Evolutionary conservation across 2,329 filamentous ascomycete genomes (phyloP), one percentile per base, ranked within the genome.

Genomic region (Arthrobotrys sphaeroides): DNA sequence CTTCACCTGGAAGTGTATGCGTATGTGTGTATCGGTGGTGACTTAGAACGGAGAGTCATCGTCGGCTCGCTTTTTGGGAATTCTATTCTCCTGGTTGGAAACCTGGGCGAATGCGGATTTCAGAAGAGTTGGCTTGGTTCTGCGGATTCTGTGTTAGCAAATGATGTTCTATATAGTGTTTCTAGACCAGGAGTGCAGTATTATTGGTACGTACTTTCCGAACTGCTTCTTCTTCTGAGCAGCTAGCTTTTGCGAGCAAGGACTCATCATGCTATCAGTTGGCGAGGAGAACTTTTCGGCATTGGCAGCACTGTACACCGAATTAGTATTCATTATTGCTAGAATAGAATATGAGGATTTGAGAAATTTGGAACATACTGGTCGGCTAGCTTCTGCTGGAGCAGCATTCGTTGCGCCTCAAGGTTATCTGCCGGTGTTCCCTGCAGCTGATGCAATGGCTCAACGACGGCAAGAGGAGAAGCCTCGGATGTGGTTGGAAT

Each of bases 221-320:
- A 89, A 89, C 80, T 92, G 90, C 85, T 93, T 93, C 84, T 88
- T 91, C 83, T 91, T 91, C 83, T 94, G 88, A 42, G 90, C 90
- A 77, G 87, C 90, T 80, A 95, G 87, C 86, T 95, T 95, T 82
- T 91, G 90, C 16, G 90, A 91, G 83, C 91, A 93, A 36, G 92
- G 92, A 80, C 90, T 93, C 89, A 93, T 91, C 85, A 96, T 94
- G 83, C 89, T 89, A 83, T 96, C 92, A n/a, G 91, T 94, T 1
- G 92, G 92, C 16, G 91, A 94, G 82, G 94, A 85, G 83, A 94
- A 94, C 78, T 87, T 84, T 79, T 85, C 84, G 49, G 83, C 80
- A 60, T 84, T 83, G 78, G 84, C 83, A 79, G 78, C 80, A 77
- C 79, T 82, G 77, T 78, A 79, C 51, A 36, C n/a, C n/a, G n/a